A percentile compares a stretch with the other conserved stretches of the same genome.
These are phyloP conservation scores for Remersonia thermophila DNA, from an alignment of 2,329 filamentous ascomycete genomes.

Conservation along the genomic window DNA sequence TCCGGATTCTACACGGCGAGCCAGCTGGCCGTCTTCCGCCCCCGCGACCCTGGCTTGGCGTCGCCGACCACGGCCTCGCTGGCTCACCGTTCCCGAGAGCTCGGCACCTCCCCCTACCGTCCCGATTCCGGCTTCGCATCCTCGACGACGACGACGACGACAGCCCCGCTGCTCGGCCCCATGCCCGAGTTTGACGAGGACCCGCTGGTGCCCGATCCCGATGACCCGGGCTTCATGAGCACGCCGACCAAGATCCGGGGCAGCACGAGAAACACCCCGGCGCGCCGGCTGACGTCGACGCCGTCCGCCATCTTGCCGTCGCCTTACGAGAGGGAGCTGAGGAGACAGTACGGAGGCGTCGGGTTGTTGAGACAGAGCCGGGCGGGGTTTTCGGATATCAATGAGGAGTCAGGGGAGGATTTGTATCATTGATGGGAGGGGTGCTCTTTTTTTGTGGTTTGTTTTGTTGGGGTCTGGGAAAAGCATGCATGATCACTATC, in stretches of 20 bases:
- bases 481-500: background rate
- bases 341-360: constrained; percentile 9
- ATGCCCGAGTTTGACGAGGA: constrained; percentile 18
- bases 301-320: constrained; percentile 16
- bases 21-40: constrained; percentile 5
- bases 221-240: constrained; percentile 17
- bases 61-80: too few relatives aligned
- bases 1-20: constrained; percentile 7
- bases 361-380: background rate
- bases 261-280: constrained; percentile 1
- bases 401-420: constrained; percentile 13
- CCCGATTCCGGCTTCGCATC: background rate
- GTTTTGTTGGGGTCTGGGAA: constrained; percentile 12
- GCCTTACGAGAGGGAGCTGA: constrained; percentile 16
- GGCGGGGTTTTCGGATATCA: constrained; percentile 17
- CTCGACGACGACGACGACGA: background rate
- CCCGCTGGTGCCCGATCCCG: constrained; percentile 6
- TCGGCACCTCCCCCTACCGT: too few relatives aligned
- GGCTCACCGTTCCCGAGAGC: too few relatives aligned
- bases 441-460: too few relatives aligned
- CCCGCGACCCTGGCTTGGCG: background rate
- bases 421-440: constrained; percentile 1
- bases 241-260: constrained; percentile 16
- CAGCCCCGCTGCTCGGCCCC: constrained; percentile 5
- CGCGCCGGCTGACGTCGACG: constrained; percentile 13